Base-by-base conservation (phyloP, 1,139 yeast genomes). In the Hyphopichia wangnamkhiaoensis region DNA sequence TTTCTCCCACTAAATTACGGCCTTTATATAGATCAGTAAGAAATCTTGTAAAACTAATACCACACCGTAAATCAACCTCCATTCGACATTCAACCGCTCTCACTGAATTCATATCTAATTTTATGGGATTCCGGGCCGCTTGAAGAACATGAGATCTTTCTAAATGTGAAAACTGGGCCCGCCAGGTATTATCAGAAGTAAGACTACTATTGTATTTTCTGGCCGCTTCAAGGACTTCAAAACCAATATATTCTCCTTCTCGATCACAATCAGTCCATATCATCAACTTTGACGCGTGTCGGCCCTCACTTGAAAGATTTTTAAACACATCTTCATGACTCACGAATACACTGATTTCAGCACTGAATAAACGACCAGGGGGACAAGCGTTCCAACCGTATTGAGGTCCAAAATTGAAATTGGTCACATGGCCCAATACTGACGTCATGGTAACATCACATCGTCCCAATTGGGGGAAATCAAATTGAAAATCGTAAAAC, bases 241-340 rank as follows among this genome's bases (percentile, higher is more conserved):
- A 81, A 0, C 98, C 99, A 44, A 94, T 94, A 57, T 84, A 85
- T 60, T 94, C 99, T 1, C 99, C 99, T 57, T 94, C 99, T 31
- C 98, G 72, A 69, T 94, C 99, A 63, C 98, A 93, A 72, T 94
- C 99, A 1, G 98, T 94, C 98, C 98, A 94, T 8, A 94, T 89
- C 85, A 88, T 87, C 45, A 94, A 65, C 35, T 70, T 68, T 37
- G 80, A 75, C 4, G 87, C 78, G 23, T 52, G 56, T 29, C 82
- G 58, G 3, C 93, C 88, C 54, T 90, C 91, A 3, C 61, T 61
- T 28, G 75, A 61, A 35, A 94, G 88, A 55, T 93, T 93, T n/a
- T 71, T 66, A 14, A 83, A 83, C 17, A 89, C 79, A 19, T 73
- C 74, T 45, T 62, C 57, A 49, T 69, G 68, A 14, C 62, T 61